These are phyloP conservation scores for Penicillium sp. DNA, from an alignment of 2,329 filamentous ascomycete species.

Conservation along the genomic window DNA sequence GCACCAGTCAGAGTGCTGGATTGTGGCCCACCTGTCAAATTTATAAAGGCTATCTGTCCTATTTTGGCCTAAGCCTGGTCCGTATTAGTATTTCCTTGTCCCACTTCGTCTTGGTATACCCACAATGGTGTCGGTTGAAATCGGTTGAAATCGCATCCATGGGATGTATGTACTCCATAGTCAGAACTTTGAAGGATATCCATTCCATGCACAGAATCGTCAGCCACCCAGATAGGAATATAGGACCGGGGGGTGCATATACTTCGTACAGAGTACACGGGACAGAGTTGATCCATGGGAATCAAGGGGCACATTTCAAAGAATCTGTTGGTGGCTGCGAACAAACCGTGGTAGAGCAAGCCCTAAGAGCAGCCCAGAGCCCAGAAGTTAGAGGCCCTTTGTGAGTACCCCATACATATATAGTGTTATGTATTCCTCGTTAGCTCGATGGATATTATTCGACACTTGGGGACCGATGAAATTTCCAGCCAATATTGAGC, in stretches of 20 bases:
- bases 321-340: neutral
- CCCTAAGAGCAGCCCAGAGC: neutral
- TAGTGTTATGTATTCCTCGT: neutral
- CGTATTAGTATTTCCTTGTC: neutral
- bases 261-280: too few relatives aligned
- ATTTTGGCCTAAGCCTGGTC: too few relatives aligned
- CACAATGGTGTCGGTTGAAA: neutral
- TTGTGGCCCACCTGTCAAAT: constrained; percentile 3
- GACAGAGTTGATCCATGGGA: neutral
- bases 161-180: neutral
- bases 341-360: neutral
- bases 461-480: neutral
- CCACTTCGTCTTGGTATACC: neutral
- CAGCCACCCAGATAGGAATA: neutral
- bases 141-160: neutral
- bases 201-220: neutral
- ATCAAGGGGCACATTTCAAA: neutral
- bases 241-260: neutral
- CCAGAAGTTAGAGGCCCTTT: neutral
- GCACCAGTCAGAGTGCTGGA: neutral
- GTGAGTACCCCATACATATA: neutral
- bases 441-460: neutral
- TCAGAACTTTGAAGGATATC: neutral
- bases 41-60: neutral
- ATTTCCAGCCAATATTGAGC: neutral